Evolutionary conservation across 208 protist genomes (phyloP).

Genomic region (Leishmania arabica): DNA sequence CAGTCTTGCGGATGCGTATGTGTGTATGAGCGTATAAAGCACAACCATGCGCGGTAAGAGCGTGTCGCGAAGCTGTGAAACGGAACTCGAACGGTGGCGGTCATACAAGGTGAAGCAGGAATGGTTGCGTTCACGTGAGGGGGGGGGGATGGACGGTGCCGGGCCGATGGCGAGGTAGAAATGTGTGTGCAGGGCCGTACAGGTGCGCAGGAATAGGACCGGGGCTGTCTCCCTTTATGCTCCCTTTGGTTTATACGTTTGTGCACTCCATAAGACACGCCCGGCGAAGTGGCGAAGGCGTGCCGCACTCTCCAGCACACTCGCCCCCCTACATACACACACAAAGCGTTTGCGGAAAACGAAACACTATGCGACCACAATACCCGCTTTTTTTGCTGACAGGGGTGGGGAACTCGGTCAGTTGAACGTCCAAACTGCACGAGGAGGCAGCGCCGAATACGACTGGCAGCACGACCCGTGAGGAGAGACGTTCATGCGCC

Average conservation of each 20-base stretch:
- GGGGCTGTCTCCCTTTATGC: background rate
- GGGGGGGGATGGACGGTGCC: background rate
- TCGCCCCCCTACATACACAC: background rate
- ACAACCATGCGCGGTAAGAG: background rate
- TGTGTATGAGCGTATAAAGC: background rate
- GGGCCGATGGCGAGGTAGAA: background rate
- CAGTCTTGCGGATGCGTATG: background rate
- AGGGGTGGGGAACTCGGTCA: background rate
- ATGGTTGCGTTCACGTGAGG: background rate
- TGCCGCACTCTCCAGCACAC: background rate
- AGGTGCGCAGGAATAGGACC: background rate
- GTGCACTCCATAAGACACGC: background rate
- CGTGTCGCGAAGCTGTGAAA: background rate
- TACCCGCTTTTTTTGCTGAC: background rate
- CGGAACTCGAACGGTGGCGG: background rate
- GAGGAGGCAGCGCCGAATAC: background rate
- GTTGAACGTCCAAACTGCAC: background rate
- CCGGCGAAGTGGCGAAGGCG: background rate
- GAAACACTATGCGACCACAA: background rate
- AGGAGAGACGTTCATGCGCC: background rate
- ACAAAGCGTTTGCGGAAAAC: background rate
- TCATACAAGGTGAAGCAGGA: background rate
- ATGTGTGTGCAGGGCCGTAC: background rate
- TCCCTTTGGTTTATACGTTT: background rate
- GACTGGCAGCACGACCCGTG: background rate